phyloP scores from a whole-genome alignment of 352 stramenopile species.

The Phytophthora hibernalis region DNA sequence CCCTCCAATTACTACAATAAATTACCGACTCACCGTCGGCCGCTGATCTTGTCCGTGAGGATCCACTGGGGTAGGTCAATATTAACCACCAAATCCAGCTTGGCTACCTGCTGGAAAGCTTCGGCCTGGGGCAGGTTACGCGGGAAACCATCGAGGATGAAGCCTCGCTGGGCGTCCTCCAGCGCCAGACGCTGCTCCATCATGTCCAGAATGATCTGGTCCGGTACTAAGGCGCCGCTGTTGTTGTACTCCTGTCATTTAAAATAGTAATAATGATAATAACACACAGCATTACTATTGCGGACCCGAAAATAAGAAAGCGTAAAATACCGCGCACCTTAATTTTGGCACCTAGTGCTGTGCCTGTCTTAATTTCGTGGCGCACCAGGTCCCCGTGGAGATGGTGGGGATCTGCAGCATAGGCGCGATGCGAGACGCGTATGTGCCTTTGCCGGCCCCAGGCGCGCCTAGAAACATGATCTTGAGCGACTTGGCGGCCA shows the following conservation, averaged over 20 bases:
- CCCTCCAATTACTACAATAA: not conserved
- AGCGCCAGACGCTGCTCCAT: constrained; percentile 77
- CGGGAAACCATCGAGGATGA: constrained; percentile 92
- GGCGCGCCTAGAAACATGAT: constrained; percentile 93
- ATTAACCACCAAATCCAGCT: constrained; percentile 89
- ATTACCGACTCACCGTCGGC: constrained; percentile 61
- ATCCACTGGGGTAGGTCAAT: constrained; percentile 91
- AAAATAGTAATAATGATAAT: not conserved
- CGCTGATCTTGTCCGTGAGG: constrained; percentile 90
- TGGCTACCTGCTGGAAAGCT: constrained; percentile 77
- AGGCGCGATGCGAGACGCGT: constrained; percentile 86
- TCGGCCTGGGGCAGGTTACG: constrained; percentile 90
- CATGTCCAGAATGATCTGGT: constrained; percentile 92
- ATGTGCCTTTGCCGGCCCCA: constrained; percentile 92
- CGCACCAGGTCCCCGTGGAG: constrained; percentile 90
- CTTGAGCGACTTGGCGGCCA: constrained; percentile 59
- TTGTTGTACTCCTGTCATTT: constrained; percentile 76
- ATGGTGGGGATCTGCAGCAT: constrained; percentile 90
- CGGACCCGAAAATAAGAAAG: too few relatives aligned
- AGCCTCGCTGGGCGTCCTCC: constrained; percentile 77
- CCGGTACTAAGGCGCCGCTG: constrained; percentile 82
- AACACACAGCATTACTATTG: too few relatives aligned
- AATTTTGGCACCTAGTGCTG: constrained; percentile 74
- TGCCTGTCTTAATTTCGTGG: constrained; percentile 87
- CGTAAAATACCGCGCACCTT: constrained; percentile 43